A percentile compares a stretch with the other conserved stretches of the same genome.
phyloP scores from a whole-genome alignment of 371 early-diverging fungal genomes.

The Mortierella sp. region DNA sequence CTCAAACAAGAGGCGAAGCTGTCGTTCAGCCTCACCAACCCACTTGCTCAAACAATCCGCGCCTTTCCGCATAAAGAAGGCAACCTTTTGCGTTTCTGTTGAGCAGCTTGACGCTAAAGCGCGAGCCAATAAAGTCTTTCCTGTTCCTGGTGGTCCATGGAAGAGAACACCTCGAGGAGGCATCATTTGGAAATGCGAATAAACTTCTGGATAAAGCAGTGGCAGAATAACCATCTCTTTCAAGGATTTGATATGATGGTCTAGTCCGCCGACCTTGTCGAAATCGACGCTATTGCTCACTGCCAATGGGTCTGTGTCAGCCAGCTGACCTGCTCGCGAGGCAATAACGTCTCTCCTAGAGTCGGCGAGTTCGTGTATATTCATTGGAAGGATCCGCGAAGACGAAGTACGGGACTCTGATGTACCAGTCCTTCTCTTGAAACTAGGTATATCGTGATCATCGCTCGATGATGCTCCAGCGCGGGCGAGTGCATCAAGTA shows the following conservation, averaged over 20 bases:
- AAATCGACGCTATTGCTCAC: slow-evolving; percentile 62
- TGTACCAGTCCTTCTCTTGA: slow-evolving; percentile 38
- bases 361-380: slow-evolving; percentile 58
- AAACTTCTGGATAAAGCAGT: slow-evolving; percentile 79
- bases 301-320: slow-evolving; percentile 59
- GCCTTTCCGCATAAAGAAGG: slow-evolving; percentile 84
- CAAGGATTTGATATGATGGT: slow-evolving; percentile 68
- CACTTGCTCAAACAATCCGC: slow-evolving; percentile 86
- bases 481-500: slow-evolving; percentile 35
- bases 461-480: slow-evolving; percentile 56
- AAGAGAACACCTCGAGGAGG: slow-evolving; percentile 76
- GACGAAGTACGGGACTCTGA: slow-evolving; percentile 32
- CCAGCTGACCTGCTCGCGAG: slow-evolving; percentile 49
- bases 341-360: slow-evolving; percentile 49
- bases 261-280: slow-evolving; percentile 69
- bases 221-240: slow-evolving; percentile 85
- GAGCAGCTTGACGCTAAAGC: slow-evolving; percentile 79
- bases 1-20: slow-evolving; percentile 76
- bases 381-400: slow-evolving; percentile 59
- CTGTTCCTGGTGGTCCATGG: slow-evolving; percentile 79
- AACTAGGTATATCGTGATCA: slow-evolving; percentile 36
- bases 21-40: slow-evolving; percentile 86
- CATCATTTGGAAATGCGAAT: slow-evolving; percentile 69
- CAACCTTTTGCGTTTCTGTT: slow-evolving; percentile 69
- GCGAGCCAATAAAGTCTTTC: slow-evolving; percentile 78